Conservation (phyloP, 768 basidiomycete genomes). For the Lactarius vividus region DNA sequence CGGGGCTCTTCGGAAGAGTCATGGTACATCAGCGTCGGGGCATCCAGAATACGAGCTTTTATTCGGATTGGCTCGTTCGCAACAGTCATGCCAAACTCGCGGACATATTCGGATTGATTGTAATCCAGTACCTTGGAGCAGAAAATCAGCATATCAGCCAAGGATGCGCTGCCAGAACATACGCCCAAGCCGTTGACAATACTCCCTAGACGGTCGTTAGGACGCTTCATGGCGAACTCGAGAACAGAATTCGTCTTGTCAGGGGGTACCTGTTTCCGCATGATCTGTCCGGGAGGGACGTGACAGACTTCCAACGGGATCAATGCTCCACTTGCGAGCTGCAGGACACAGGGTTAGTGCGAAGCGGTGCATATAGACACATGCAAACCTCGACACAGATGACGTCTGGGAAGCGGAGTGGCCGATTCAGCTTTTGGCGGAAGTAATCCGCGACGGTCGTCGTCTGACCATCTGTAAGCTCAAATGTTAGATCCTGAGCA, state of each 20-base stretch:
- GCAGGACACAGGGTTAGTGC: background rate
- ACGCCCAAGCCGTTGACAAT: constrained; percentile 57
- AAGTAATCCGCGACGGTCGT: constrained; percentile 67
- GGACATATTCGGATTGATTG: constrained; percentile 51
- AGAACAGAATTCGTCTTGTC: constrained; percentile 64
- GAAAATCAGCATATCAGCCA: constrained; percentile 1
- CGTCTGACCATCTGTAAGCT: constrained; percentile 51
- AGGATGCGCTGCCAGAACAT: constrained; percentile 4
- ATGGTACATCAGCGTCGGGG: constrained; percentile 70
- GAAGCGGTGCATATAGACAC: background rate
- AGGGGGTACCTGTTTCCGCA: constrained; percentile 66
- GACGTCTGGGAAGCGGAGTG: constrained; percentile 58
- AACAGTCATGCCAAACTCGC: constrained; percentile 68
- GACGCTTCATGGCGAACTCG: constrained; percentile 64
- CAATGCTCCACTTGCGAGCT: constrained; percentile 62
- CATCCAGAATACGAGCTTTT: constrained; percentile 57
- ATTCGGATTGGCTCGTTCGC: constrained; percentile 52
- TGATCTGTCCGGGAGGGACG: constrained; percentile 64
- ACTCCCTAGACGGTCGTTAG: constrained; percentile 51
- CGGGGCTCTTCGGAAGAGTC: constrained; percentile 50
- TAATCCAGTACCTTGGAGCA: constrained; percentile 47
- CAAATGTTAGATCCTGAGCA: constrained; percentile 55
- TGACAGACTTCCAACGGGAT: constrained; percentile 67
- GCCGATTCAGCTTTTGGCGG: constrained; percentile 46
- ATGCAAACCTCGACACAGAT: constrained; percentile 64